phyloP scores from a whole-genome alignment of 768 basidiomycete species.

The Hirschioporus abietinus region DNA sequence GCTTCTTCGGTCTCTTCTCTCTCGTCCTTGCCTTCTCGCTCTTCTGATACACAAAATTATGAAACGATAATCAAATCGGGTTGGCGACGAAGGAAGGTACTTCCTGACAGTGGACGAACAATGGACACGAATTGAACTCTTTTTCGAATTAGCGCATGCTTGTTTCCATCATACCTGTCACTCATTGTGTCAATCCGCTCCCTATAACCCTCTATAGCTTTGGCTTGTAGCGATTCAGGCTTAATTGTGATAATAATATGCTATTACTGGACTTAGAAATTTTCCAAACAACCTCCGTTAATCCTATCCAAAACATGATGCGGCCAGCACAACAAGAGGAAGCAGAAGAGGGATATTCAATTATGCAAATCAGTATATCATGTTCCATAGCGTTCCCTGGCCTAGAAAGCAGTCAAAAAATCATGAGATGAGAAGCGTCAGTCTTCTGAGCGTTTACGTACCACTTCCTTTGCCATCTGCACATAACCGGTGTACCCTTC shows the following conservation, averaged over 20 bases:
- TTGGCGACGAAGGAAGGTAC: background rate
- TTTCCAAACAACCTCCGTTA: background rate
- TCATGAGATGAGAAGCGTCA: background rate
- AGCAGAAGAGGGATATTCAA: background rate
- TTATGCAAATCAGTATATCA: background rate
- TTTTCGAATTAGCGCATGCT: background rate
- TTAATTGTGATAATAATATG: background rate
- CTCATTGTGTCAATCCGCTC: background rate
- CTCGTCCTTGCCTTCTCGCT: background rate
- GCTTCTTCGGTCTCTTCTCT: background rate
- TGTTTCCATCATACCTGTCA: background rate
- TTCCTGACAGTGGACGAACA: background rate
- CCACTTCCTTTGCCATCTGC: constrained; percentile 66
- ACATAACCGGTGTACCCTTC: constrained; percentile 69
- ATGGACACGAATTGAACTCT: background rate
- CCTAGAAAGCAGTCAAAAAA: constrained; percentile 10
- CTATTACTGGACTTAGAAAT: background rate
- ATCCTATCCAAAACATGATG: background rate
- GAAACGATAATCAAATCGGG: background rate
- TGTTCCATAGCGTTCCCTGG: constrained; percentile 21
- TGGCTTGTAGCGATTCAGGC: background rate
- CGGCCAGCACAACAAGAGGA: background rate
- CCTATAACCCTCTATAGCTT: background rate
- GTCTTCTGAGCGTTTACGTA: constrained; percentile 26
- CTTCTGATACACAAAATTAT: background rate